Percentiles rank a stretch among this genome's conserved stretches.
Evolutionary conservation across 768 basidiomycete species (phyloP).

Genomic region (Mycena galopus): DNA sequence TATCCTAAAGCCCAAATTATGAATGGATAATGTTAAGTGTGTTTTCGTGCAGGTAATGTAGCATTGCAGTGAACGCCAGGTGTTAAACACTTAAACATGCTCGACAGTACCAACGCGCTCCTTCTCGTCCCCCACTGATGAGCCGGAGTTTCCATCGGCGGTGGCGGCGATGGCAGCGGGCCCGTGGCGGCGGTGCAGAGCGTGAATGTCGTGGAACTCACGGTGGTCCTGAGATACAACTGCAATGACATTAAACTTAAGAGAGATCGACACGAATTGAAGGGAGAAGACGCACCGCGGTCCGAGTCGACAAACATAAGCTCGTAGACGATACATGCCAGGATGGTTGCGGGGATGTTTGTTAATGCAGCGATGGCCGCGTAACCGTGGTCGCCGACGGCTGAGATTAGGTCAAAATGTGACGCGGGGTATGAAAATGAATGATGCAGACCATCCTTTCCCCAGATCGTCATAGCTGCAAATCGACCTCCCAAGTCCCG

Average conservation of each 20-base stretch:
- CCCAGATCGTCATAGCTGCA: conserved; percentile 74
- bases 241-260: not conserved
- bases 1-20: not conserved
- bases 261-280: not conserved
- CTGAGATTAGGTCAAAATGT: conserved; percentile 48
- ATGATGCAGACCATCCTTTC: conserved; percentile 50
- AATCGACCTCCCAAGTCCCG: conserved; percentile 78
- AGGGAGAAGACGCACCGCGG: conserved; percentile 57
- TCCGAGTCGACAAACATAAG: conserved; percentile 69
- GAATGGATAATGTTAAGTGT: not conserved
- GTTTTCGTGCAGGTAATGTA: not conserved
- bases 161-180: conserved; percentile 16
- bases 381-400: conserved; percentile 54
- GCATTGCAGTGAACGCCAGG: not conserved
- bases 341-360: conserved; percentile 73
- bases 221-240: conserved; percentile 28
- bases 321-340: conserved; percentile 68
- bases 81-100: conserved; percentile 32
- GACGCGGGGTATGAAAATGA: not conserved
- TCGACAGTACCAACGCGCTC: conserved; percentile 31
- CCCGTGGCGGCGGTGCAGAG: conserved; percentile 29
- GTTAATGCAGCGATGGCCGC: conserved; percentile 74
- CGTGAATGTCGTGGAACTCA: conserved; percentile 35
- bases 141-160: not conserved
- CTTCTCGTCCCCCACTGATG: conserved; percentile 4